phyloP scores from a whole-genome alignment of 2,329 filamentous ascomycete species.

The Tolypocladium pustulatum region DNA sequence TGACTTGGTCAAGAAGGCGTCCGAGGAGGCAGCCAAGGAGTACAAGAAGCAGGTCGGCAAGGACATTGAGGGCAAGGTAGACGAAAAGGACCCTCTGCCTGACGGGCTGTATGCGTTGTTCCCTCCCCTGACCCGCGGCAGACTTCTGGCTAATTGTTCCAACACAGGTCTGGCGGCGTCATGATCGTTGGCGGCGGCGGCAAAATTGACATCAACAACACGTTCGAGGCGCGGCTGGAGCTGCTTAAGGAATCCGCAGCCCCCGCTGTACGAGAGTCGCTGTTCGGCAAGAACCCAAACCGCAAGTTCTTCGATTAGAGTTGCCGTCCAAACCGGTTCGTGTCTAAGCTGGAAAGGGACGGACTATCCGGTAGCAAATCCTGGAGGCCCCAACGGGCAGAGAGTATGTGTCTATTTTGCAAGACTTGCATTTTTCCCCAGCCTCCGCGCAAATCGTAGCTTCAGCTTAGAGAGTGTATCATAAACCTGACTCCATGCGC shows the following conservation, averaged over 20 bases:
- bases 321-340: background rate
- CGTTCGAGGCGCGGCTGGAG: constrained; percentile 80
- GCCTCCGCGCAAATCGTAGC: constrained; percentile 10
- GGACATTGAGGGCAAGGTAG: constrained; percentile 59
- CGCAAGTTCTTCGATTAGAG: constrained; percentile 88
- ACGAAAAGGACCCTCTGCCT: constrained; percentile 69
- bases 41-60: constrained; percentile 71
- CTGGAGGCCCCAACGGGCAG: background rate
- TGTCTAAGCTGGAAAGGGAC: background rate
- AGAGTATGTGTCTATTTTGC: constrained; percentile 6
- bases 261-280: constrained; percentile 70
- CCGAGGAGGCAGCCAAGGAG: constrained; percentile 65
- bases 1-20: constrained; percentile 65
- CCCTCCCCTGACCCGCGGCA: background rate
- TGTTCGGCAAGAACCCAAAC: constrained; percentile 94
- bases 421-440: constrained; percentile 14
- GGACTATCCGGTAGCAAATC: background rate
- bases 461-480: constrained; percentile 24
- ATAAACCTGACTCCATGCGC: constrained; percentile 6
- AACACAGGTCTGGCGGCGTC: constrained; percentile 67
- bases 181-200: constrained; percentile 70
- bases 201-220: constrained; percentile 98
- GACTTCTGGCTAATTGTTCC: constrained; percentile 11
- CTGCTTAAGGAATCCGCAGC: constrained; percentile 78
- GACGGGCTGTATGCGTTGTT: constrained; percentile 64